Percentiles rank a stretch among this genome's conserved stretches.
These are phyloP conservation scores for Hirschfeldia incana DNA, from an alignment of 345 rosid genomes.

Conservation along the genomic window DNA sequence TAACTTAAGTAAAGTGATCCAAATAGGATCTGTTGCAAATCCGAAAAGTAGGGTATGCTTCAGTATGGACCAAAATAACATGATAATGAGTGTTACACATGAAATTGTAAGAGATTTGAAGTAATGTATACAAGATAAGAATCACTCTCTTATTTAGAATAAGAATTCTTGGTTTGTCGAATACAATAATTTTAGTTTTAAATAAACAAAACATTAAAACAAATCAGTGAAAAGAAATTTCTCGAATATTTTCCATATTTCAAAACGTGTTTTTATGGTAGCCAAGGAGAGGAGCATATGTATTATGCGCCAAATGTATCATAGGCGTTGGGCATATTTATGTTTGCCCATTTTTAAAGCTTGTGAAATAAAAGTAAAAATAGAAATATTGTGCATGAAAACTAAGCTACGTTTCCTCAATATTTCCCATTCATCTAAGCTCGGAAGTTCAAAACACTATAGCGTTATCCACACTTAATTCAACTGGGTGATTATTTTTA, in stretches of 20 bases:
- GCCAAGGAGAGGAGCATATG: not conserved
- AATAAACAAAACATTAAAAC: not conserved
- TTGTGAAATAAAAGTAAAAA: not conserved
- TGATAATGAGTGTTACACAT: not conserved
- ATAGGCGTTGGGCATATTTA: conserved; percentile 11
- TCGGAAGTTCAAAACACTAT: not conserved
- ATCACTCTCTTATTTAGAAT: not conserved
- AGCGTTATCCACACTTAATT: not conserved
- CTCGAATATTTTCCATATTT: not conserved
- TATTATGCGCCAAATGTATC: not conserved
- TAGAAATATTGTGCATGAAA: conserved; percentile 25
- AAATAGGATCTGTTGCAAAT: not conserved
- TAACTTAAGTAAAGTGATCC: not conserved
- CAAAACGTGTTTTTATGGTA: conserved; percentile 5
- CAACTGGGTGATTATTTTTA: conserved; percentile 3
- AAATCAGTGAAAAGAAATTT: not conserved
- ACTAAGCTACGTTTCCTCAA: conserved; percentile 22
- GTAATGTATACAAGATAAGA: not conserved
- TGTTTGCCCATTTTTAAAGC: not conserved
- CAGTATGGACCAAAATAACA: not conserved
- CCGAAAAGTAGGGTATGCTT: not conserved
- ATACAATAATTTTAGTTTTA: not conserved
- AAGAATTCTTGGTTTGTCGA: not conserved
- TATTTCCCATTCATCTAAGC: conserved; percentile 18
- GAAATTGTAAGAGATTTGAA: not conserved